Evolutionary conservation across 495 filamentous ascomycete species (phyloP), one percentile per base, ranked within the genome.

Genomic region (Talaromyces trachyspermus): DNA sequence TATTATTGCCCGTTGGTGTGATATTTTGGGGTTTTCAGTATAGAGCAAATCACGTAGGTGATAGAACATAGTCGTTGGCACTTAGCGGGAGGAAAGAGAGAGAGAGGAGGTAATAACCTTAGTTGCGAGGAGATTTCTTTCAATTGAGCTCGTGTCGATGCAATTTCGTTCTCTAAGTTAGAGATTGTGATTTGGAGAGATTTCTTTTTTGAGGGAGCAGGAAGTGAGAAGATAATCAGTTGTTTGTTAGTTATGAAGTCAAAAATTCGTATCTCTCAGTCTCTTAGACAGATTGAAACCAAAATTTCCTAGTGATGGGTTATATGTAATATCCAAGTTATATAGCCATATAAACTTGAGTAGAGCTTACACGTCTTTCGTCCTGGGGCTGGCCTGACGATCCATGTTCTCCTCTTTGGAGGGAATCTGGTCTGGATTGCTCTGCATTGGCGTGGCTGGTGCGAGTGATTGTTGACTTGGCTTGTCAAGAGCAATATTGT

Each of bases 141-240:
- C 5, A 71, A 35, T 37, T 72, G 62, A 4, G 54, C 44, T 49
- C 64, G 61, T 0, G 64, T 38, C 7, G 62, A 43, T 1, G 48
- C 29, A 10, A 57, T 54, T 49, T 71, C 63, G 7, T 53, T 24
- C 50, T 73, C 56, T 0, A 74, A 53, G n/a, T 49, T 50, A 12
- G 57, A 40, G 41, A 74, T 68, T 26, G 69, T 64, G 32, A 50
- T 35, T 22, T 55, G 54, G 2, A 75, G 58, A 3, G 30, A 14
- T 10, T 9, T 36, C 32, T 46, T n/a, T n/a, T n/a, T n/a, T n/a
- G n/a, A n/a, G n/a, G n/a, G n/a, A n/a, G n/a, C n/a, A n/a, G n/a
- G n/a, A n/a, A n/a, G n/a, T n/a, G n/a, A n/a, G n/a, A n/a, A n/a
- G n/a, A n/a, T n/a, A n/a, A n/a, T 37, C 1, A 3, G 14, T 17